Evolutionary conservation across 257 asterid species (phyloP).

Genomic region (Jaltomata sinuosa): DNA sequence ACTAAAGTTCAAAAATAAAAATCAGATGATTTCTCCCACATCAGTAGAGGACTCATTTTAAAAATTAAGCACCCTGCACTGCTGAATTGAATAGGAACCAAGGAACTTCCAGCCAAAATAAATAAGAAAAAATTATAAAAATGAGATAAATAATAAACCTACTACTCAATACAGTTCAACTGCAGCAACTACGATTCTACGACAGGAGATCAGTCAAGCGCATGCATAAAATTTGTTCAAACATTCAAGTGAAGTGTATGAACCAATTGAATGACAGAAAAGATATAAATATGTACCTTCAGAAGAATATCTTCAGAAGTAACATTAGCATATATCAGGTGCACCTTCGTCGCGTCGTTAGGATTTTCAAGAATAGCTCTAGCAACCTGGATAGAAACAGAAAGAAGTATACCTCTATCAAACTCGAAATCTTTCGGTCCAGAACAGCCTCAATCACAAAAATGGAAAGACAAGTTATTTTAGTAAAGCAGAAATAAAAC

Average conservation of each 20-base stretch:
- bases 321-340: conserved; percentile 86
- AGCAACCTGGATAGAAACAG: conserved; percentile 49
- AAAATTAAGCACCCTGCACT: neutral
- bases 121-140: too few species aligned
- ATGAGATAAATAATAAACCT: neutral
- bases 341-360: conserved; percentile 62
- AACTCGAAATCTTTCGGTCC: neutral
- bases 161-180: neutral
- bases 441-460: too few species aligned
- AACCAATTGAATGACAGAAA: neutral
- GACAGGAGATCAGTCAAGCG: neutral
- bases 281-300: conserved; percentile 39
- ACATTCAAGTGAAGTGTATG: neutral
- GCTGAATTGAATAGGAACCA: neutral
- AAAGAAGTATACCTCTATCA: neutral
- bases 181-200: neutral
- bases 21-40: neutral
- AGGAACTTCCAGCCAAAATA: neutral
- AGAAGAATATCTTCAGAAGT: conserved; percentile 77
- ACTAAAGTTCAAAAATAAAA: neutral
- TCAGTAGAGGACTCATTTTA: neutral
- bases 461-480: neutral
- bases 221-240: neutral
- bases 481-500: neutral
- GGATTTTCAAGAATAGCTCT: conserved; percentile 89